Evolutionary conservation across 2,329 filamentous ascomycete species (phyloP).

Genomic region (Daldinia eschscholtzii): DNA sequence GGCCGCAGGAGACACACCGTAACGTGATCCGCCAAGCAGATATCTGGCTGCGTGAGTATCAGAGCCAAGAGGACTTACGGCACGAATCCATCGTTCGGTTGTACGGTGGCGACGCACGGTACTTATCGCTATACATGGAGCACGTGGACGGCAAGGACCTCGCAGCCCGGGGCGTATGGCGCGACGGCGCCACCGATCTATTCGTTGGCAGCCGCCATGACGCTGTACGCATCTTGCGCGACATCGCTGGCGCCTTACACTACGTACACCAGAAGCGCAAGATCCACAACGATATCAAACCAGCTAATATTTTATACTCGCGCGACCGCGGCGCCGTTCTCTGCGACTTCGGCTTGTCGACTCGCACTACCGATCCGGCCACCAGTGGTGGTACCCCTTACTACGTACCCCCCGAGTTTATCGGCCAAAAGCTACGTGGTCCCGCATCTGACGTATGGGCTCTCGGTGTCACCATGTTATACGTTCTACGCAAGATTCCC

Average conservation of each 20-base stretch:
- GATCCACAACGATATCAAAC: slow-evolving; percentile 74
- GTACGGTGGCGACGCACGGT: slow-evolving; percentile 71
- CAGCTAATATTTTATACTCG: slow-evolving; percentile 71
- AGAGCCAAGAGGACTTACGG: slow-evolving; percentile 66
- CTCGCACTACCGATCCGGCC: slow-evolving; percentile 59
- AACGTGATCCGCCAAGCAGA: slow-evolving; percentile 71
- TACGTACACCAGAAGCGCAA: slow-evolving; percentile 67
- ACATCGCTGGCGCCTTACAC: slow-evolving; percentile 66
- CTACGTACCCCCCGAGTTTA: slow-evolving; percentile 72
- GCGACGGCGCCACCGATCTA: slow-evolving; percentile 60
- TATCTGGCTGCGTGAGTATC: slow-evolving; percentile 70
- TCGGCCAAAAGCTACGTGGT: slow-evolving; percentile 66
- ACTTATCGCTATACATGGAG: slow-evolving; percentile 72
- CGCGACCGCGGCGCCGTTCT: slow-evolving; percentile 69
- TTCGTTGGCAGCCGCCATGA: slow-evolving; percentile 65
- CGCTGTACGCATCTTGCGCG: slow-evolving; percentile 65
- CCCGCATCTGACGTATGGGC: slow-evolving; percentile 71
- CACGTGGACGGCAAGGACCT: slow-evolving; percentile 70
- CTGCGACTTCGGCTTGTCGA: slow-evolving; percentile 71
- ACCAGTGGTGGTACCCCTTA: slow-evolving; percentile 70
- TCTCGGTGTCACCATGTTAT: slow-evolving; percentile 71
- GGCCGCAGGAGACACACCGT: slow-evolving; percentile 64
- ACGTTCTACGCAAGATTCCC: slow-evolving; percentile 67
- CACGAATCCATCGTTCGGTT: slow-evolving; percentile 70
- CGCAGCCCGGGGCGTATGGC: slow-evolving; percentile 63